phyloP scores from a whole-genome alignment of 2,329 filamentous ascomycete genomes.

The Ustulina deusta region DNA sequence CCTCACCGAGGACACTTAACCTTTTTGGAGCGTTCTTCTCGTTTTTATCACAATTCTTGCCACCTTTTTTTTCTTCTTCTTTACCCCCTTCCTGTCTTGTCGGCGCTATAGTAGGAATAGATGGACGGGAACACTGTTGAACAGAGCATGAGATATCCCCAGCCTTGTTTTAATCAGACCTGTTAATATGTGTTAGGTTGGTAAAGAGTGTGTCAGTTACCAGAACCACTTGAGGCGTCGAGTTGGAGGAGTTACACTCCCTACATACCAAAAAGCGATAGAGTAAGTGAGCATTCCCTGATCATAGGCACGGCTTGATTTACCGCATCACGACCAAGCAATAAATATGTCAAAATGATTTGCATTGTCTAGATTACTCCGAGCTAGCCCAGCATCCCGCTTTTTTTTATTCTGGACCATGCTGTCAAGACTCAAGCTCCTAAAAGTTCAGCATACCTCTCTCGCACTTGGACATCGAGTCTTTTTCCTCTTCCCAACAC shows the following conservation, averaged over 20 bases:
- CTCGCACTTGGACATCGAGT: slow-evolving; percentile 28
- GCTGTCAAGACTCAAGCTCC: slow-evolving; percentile 27
- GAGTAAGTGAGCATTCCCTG: background rate
- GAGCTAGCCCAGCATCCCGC: slow-evolving; percentile 27
- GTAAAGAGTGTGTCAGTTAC: too few relatives aligned
- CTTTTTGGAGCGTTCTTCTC: slow-evolving; percentile 15
- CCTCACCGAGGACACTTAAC: slow-evolving; percentile 57
- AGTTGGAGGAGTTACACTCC: too few relatives aligned
- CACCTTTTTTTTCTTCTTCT: background rate
- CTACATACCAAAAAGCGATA: too few relatives aligned
- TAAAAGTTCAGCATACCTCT: slow-evolving; percentile 20
- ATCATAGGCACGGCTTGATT: background rate
- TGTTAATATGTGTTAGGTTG: too few relatives aligned
- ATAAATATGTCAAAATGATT: slow-evolving; percentile 27
- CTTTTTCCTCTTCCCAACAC: slow-evolving; percentile 22
- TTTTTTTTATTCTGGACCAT: slow-evolving; percentile 29
- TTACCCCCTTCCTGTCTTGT: background rate
- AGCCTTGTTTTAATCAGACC: too few relatives aligned
- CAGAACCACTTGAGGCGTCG: too few relatives aligned
- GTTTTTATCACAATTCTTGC: background rate
- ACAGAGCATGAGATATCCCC: too few relatives aligned
- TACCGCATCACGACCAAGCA: background rate
- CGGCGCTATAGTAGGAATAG: too few relatives aligned
- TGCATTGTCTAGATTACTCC: slow-evolving; percentile 36
- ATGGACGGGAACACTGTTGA: too few relatives aligned